Percentiles rank a stretch among this genome's conserved stretches.
Evolutionary conservation across 805 yeast species (phyloP).

Genomic region (Candida michaelii): DNA sequence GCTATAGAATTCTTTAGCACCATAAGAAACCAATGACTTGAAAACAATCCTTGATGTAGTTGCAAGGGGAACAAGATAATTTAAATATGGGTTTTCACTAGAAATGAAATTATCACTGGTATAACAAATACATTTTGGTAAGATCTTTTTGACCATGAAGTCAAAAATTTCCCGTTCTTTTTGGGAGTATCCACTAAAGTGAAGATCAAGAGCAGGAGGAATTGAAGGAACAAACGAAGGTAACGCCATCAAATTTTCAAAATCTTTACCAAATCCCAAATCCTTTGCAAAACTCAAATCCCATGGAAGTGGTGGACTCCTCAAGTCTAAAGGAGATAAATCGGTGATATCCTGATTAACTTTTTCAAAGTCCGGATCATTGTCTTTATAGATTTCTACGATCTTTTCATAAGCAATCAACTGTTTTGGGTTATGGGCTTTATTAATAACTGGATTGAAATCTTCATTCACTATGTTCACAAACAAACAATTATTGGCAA

Average conservation of each 20-base stretch:
- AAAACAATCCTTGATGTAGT: slow-evolving; percentile 29
- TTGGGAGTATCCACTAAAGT: background rate
- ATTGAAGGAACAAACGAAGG: background rate
- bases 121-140: slow-evolving; percentile 42
- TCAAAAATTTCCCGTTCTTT: slow-evolving; percentile 23
- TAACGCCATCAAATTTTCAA: no score
- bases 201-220: background rate
- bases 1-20: slow-evolving; percentile 31
- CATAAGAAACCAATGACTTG: slow-evolving; percentile 34
- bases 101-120: slow-evolving; percentile 14
- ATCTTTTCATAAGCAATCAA: background rate
- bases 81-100: slow-evolving; percentile 34
- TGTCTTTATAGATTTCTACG: slow-evolving; percentile 4
- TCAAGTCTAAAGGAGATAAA: background rate
- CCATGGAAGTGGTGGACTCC: background rate
- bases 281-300: no score
- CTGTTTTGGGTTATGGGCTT: background rate
- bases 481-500: slow-evolving; percentile 16
- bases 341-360: background rate
- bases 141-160: slow-evolving; percentile 34
- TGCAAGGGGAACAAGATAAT: slow-evolving; percentile 38
- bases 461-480: slow-evolving; percentile 20
- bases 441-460: slow-evolving; percentile 7
- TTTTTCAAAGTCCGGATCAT: background rate
- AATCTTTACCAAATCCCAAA: no score